A percentile compares a stretch with the other conserved stretches of the same genome.
Conservation (phyloP, 495 filamentous ascomycete species). For the Lophiotrema nucula region DNA sequence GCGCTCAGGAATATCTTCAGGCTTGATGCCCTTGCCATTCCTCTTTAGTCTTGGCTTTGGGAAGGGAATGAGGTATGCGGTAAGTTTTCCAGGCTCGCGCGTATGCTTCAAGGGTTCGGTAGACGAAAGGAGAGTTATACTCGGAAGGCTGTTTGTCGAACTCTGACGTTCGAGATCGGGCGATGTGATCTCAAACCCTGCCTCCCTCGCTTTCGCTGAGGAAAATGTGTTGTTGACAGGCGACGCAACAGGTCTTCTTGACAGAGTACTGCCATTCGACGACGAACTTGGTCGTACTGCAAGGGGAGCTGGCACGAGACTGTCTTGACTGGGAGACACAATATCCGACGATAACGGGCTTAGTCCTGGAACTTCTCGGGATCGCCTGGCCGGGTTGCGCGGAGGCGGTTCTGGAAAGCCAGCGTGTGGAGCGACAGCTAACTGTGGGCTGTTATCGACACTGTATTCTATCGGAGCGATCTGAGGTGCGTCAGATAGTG, state of each 20-base stretch:
- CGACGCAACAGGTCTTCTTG: background rate
- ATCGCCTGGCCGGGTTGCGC: slow-evolving; percentile 6
- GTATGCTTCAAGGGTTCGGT: slow-evolving; percentile 32
- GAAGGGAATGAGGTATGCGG: slow-evolving; percentile 46
- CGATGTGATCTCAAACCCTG: slow-evolving; percentile 24
- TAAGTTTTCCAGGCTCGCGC: slow-evolving; percentile 41
- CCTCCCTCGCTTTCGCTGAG: slow-evolving; percentile 28
- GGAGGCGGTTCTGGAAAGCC: slow-evolving; percentile 17
- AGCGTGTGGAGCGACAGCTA: background rate
- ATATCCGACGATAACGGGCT: background rate
- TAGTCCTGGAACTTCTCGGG: background rate
- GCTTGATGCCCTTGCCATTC: slow-evolving; percentile 29
- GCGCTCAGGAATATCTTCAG: slow-evolving; percentile 38
- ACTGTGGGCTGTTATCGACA: slow-evolving; percentile 26
- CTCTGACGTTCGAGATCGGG: background rate
- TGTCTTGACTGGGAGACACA: background rate
- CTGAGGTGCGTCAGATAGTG: slow-evolving; percentile 9
- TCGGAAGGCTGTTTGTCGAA: slow-evolving; percentile 11
- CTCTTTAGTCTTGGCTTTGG: slow-evolving; percentile 40
- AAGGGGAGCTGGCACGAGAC: slow-evolving; percentile 9
- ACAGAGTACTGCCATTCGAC: background rate
- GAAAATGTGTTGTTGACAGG: background rate
- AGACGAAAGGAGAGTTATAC: slow-evolving; percentile 7
- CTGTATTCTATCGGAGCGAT: slow-evolving; percentile 27
- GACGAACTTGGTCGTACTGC: slow-evolving; percentile 4